A percentile compares a stretch with the other conserved stretches of the same genome.
phyloP scores from a whole-genome alignment of 805 yeast genomes.

The Maudiozyma bulderi region DNA sequence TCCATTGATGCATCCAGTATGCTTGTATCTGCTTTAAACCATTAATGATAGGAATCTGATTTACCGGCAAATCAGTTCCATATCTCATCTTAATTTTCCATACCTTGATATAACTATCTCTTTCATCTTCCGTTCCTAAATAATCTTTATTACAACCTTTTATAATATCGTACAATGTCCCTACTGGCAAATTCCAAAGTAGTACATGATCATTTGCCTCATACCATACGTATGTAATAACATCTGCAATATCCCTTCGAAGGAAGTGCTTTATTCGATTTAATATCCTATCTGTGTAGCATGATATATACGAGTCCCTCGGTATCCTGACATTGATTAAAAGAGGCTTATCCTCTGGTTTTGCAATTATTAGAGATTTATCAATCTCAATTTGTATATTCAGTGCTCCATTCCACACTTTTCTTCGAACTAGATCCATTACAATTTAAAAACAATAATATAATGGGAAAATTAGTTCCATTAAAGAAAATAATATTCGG shows the following conservation, averaged over 20 bases:
- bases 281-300: conserved; percentile 31
- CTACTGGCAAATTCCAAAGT: conserved; percentile 71
- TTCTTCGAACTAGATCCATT: conserved; percentile 28
- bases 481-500: no score
- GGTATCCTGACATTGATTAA: conserved; percentile 19
- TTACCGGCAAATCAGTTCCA: conserved; percentile 34
- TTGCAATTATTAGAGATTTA: conserved; percentile 11
- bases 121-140: not conserved
- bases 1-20: conserved; percentile 67
- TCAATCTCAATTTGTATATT: conserved; percentile 34
- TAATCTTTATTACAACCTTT: not conserved
- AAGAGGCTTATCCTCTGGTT: conserved; percentile 7
- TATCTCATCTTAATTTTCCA: conserved; percentile 42
- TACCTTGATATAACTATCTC: conserved; percentile 17
- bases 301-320: conserved; percentile 47
- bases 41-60: conserved; percentile 36
- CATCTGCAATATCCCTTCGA: conserved; percentile 20
- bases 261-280: conserved; percentile 31
- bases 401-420: conserved; percentile 47
- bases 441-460: not conserved
- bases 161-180: conserved; percentile 49
- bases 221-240: conserved; percentile 46
- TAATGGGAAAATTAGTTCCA: no score
- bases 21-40: conserved; percentile 27
- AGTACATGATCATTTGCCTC: conserved; percentile 56